Evolutionary conservation across 176 grass and related monocot species (phyloP), one percentile per base, ranked within the genome.

Genomic region (Oryza glumipatula): DNA sequence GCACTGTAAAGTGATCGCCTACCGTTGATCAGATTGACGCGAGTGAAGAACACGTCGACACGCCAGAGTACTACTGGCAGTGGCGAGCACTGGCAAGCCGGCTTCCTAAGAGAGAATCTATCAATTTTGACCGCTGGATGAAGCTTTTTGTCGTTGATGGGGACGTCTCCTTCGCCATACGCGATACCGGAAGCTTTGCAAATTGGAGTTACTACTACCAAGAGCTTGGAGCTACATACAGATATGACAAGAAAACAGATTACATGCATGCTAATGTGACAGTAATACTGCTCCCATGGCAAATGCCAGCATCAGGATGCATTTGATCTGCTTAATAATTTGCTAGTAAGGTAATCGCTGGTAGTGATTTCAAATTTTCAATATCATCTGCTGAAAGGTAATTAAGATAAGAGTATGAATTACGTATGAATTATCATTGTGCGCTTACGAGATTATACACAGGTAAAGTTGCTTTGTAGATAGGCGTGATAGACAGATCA

Each of bases 41-140:
- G 80, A 73, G 83, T 56, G 83, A 67, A 61, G 83, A 67, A 47
- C 66, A 78, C 80, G 56, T 46, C 66, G 73, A 6, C 65, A 45
- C 43, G 73, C 30, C 28, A 70, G 30, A 33, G 72, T 45, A 49
- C 46, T 14, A 71, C 38, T 43, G 65, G 21, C 73, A 77, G 78
- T 26, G 28, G 46, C 73, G 9, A 79, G 41, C 68, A 80, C 68
- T 11, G 38, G 13, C 71, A 7, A 15, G 14, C 73, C 44, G 67
- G 10, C 30, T 77, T 77, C 70, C 45, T 60, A 38, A 7, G 36
- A 35, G 67, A 78, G 58, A 82, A 78, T 78, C 33, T 73, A 58
- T 86, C 88, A 30, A 72, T 67, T 56, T 82, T 60, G 88, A 73
- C 65, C 46, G 24, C 14, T 65, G 21, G 66, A 72, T 72, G 41